These are phyloP conservation scores for Pichia scutulata DNA, from an alignment of 805 yeast species.

Conservation along the genomic window DNA sequence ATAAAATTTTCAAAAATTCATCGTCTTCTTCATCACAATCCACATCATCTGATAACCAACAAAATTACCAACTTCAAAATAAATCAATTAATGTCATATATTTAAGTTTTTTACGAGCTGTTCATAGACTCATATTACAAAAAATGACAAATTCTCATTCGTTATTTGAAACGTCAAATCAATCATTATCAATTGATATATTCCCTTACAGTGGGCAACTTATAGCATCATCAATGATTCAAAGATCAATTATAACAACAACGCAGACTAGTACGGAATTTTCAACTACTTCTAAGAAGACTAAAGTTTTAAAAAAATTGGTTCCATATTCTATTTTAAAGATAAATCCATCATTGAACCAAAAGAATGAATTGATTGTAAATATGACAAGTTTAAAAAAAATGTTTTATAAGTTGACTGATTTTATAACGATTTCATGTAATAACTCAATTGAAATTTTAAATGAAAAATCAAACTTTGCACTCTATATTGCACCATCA, in stretches of 20 bases:
- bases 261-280: not conserved
- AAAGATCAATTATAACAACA: slow-evolving; percentile 7
- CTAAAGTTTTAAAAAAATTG: slow-evolving; percentile 5
- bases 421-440: slow-evolving; percentile 8
- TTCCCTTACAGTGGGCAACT: slow-evolving; percentile 46
- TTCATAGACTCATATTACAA: slow-evolving; percentile 33
- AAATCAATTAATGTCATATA: slow-evolving; percentile 30
- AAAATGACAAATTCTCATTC: slow-evolving; percentile 17
- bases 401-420: slow-evolving; percentile 18
- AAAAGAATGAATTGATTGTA: slow-evolving; percentile 36
- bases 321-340: slow-evolving; percentile 29
- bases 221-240: slow-evolving; percentile 23
- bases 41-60: not conserved
- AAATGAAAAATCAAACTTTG: slow-evolving; percentile 19
- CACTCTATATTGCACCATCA: slow-evolving; percentile 46
- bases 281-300: slow-evolving; percentile 2
- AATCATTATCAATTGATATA: slow-evolving; percentile 28
- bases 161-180: slow-evolving; percentile 15
- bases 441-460: slow-evolving; percentile 2
- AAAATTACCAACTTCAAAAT: slow-evolving; percentile 8
- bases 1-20: slow-evolving; percentile 18
- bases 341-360: slow-evolving; percentile 41
- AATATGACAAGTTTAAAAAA: slow-evolving; percentile 24
- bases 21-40: not conserved
- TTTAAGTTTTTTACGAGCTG: slow-evolving; percentile 42